Conservation (phyloP, 2,329 filamentous ascomycete species). For the Sporothrix sp. region DNA sequence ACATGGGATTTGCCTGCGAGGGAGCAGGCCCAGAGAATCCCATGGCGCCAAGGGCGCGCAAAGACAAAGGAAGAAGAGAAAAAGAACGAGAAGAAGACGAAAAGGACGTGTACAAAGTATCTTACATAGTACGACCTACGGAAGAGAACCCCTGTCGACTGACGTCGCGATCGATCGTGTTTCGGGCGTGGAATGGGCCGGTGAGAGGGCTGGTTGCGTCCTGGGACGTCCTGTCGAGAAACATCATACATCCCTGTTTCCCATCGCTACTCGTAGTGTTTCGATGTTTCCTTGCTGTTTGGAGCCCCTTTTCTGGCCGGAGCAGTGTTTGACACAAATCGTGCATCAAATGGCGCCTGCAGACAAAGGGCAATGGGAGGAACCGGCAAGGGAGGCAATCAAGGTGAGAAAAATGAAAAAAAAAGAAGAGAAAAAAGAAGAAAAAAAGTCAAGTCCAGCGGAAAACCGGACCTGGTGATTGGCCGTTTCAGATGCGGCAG, state of each 20-base stretch:
- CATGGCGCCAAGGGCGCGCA: not conserved
- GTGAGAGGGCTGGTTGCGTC: conserved; percentile 1
- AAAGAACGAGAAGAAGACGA: not conserved
- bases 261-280: too few relatives aligned
- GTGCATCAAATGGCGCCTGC: conserved; percentile 14
- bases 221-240: too few relatives aligned
- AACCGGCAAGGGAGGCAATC: not conserved
- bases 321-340: conserved; percentile 14
- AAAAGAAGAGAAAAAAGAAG: not conserved
- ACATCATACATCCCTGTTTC: too few relatives aligned
- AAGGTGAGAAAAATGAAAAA: not conserved
- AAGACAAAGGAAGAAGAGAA: not conserved
- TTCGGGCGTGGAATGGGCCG: conserved; percentile 14
- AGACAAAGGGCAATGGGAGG: not conserved
- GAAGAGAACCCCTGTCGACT: conserved; percentile 7
- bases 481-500: conserved; percentile 13
- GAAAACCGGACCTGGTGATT: conserved; percentile 22
- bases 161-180: conserved; percentile 14
- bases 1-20: not conserved
- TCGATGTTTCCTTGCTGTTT: conserved; percentile 6
- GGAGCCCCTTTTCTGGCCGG: conserved; percentile 4
- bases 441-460: conserved; percentile 16
- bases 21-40: not conserved
- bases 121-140: too few relatives aligned
- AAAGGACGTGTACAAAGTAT: not conserved